These are phyloP conservation scores for Dittrichia graveolens DNA, from an alignment of 129 eudicot species.

Conservation along the genomic window DNA sequence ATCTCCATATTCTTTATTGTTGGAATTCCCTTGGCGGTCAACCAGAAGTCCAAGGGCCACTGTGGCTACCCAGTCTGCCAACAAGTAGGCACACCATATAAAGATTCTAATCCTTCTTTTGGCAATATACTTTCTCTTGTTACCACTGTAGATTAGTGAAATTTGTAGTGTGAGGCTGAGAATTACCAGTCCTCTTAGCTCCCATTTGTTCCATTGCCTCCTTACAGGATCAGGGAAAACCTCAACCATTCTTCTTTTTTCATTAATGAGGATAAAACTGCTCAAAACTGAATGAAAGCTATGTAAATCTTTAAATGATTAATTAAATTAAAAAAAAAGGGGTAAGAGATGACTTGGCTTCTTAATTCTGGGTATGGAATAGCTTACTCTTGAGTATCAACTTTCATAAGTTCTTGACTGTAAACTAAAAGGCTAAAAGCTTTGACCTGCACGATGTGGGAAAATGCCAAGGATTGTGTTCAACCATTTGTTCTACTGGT, in stretches of 20 bases:
- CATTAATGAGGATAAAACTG: not conserved
- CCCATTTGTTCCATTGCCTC: constrained; percentile 50
- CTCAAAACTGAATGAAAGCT: constrained; percentile 10
- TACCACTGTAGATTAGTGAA: constrained; percentile 37
- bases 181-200: constrained; percentile 39
- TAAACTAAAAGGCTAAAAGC: no score
- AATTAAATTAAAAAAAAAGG: not conserved
- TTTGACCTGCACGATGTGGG: no score
- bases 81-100: constrained; percentile 54
- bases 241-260: constrained; percentile 39
- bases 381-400: constrained; percentile 23
- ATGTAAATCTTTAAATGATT: not conserved
- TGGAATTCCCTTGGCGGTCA: constrained; percentile 22
- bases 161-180: constrained; percentile 45
- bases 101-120: constrained; percentile 37
- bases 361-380: not conserved
- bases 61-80: constrained; percentile 53
- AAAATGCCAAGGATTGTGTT: no score
- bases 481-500: no score
- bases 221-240: constrained; percentile 36
- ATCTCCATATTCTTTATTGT: constrained; percentile 15
- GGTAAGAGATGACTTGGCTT: not conserved
- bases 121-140: constrained; percentile 38
- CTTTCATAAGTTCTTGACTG: constrained; percentile 12
- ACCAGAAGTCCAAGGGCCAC: constrained; percentile 50